A percentile compares a stretch with the other conserved stretches of the same genome.
phyloP scores from a whole-genome alignment of 805 yeast species.

The Saccharomycopsis amapae region DNA sequence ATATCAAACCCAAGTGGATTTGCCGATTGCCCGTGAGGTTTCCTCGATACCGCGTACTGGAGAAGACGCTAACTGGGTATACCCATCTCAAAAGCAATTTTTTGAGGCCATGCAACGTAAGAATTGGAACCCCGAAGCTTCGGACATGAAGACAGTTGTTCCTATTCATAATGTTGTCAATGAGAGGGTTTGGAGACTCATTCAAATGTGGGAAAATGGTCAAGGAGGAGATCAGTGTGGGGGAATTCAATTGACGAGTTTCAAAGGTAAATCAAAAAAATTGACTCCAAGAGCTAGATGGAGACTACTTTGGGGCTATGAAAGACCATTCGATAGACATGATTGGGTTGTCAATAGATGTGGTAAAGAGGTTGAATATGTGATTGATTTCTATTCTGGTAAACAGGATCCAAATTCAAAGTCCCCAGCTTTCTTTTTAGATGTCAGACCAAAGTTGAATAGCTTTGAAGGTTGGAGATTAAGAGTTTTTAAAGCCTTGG shows the following conservation, averaged over 20 bases:
- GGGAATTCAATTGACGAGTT: conserved; percentile 75
- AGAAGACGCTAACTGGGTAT: conserved; percentile 68
- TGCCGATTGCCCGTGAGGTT: conserved; percentile 70
- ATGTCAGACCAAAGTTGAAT: conserved; percentile 88
- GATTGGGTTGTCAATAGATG: conserved; percentile 89
- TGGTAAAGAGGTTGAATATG: conserved; percentile 79
- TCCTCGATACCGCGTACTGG: conserved; percentile 81
- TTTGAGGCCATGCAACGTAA: conserved; percentile 91
- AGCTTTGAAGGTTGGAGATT: conserved; percentile 71
- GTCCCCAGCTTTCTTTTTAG: conserved; percentile 62
- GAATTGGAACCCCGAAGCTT: conserved; percentile 73
- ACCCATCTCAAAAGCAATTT: conserved; percentile 93
- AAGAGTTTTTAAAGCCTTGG: conserved; percentile 59
- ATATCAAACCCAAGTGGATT: conserved; percentile 31
- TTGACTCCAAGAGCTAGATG: conserved; percentile 84
- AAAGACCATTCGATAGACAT: conserved; percentile 89
- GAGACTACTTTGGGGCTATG: conserved; percentile 56
- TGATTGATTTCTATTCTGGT: conserved; percentile 81
- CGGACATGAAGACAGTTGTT: conserved; percentile 83
- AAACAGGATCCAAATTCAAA: conserved; percentile 42
- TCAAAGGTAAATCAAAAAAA: conserved; percentile 82
- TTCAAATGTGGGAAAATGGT: conserved; percentile 70
- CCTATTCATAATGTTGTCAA: conserved; percentile 93
- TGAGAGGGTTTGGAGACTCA: conserved; percentile 86
- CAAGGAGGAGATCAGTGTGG: conserved; percentile 63